phyloP scores from a whole-genome alignment of 192 early-diverging fungal genomes.

The Dimargaris cristalligena region DNA sequence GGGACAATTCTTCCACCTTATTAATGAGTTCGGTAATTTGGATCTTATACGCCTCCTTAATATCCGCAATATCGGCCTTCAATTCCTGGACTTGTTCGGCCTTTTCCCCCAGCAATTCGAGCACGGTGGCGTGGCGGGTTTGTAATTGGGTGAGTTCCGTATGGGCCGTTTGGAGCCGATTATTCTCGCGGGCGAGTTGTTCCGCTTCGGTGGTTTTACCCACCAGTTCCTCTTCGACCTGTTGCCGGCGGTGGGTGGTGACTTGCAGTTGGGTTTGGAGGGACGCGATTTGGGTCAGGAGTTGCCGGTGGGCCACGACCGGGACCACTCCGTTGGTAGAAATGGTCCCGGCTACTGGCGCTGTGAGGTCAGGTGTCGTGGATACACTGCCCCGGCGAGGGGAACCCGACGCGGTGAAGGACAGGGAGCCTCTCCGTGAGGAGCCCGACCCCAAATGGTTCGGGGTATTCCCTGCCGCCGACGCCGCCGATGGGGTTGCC shows the following conservation, averaged over 20 bases:
- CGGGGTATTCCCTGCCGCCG: too few species aligned
- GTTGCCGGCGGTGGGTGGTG: slow-evolving; percentile 38
- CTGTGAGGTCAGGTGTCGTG: too few species aligned
- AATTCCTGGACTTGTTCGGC: slow-evolving; percentile 75
- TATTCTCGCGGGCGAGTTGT: slow-evolving; percentile 1
- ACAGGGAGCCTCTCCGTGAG: too few species aligned
- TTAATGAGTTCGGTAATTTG: slow-evolving; percentile 42
- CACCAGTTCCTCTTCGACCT: background rate
- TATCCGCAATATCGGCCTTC: slow-evolving; percentile 54
- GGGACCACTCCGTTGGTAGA: too few species aligned
- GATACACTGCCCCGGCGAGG: too few species aligned
- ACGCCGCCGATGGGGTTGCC: too few species aligned
- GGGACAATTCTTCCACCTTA: slow-evolving; percentile 20
- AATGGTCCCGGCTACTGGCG: too few species aligned
- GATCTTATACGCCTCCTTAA: slow-evolving; percentile 53
- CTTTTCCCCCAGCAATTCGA: slow-evolving; percentile 79
- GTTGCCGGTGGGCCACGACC: slow-evolving; percentile 29
- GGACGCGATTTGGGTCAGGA: slow-evolving; percentile 48
- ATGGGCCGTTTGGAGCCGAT: slow-evolving; percentile 14
- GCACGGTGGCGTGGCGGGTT: slow-evolving; percentile 37
- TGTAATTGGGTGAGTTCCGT: slow-evolving; percentile 39
- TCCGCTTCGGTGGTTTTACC: background rate
- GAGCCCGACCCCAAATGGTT: too few species aligned
- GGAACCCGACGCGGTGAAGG: too few species aligned
- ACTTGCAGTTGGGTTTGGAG: slow-evolving; percentile 44